Evolutionary conservation across 768 basidiomycete species (phyloP).

Genomic region (Rhizopogon vinicolor): DNA sequence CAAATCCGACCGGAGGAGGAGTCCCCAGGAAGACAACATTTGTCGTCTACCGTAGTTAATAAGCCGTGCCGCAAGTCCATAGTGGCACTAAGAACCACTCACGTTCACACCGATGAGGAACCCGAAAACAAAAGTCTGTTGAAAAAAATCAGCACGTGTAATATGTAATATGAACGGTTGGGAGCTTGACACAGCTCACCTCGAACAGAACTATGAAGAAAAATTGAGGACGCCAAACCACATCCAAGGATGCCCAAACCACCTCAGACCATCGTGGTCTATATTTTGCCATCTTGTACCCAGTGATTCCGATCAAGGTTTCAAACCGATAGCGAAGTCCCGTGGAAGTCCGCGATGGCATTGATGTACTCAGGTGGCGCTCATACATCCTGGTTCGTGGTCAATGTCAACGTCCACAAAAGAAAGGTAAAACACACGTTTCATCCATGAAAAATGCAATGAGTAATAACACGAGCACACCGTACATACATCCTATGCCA

Average conservation of each 20-base stretch:
- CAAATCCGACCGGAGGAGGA: constrained; percentile 42
- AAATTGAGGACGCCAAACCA: constrained; percentile 50
- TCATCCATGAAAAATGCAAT: constrained; percentile 47
- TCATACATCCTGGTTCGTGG: constrained; percentile 39
- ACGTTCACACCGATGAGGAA: constrained; percentile 45
- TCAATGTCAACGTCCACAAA: neutral
- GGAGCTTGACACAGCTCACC: constrained; percentile 13
- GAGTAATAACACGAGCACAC: constrained; percentile 38
- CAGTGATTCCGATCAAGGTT: constrained; percentile 46
- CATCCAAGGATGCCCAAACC: constrained; percentile 27
- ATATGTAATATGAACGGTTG: neutral
- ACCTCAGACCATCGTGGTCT: constrained; percentile 37
- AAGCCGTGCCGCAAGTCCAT: too few species aligned
- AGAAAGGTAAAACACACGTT: constrained; percentile 28
- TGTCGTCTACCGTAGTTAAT: constrained; percentile 34
- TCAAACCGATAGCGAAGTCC: constrained; percentile 39
- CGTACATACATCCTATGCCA: constrained; percentile 46
- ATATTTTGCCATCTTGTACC: constrained; percentile 39
- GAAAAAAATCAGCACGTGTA: neutral
- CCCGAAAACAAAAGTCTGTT: constrained; percentile 40
- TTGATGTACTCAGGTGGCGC: constrained; percentile 19
- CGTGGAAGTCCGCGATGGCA: constrained; percentile 13
- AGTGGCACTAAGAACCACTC: constrained; percentile 7
- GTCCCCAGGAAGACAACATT: constrained; percentile 50
- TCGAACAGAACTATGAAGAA: constrained; percentile 35